Percentiles rank a stretch among this genome's conserved stretches.
Conservation (phyloP, 2,329 filamentous ascomycete genomes). For the Phyllosticta citribraziliensis region DNA sequence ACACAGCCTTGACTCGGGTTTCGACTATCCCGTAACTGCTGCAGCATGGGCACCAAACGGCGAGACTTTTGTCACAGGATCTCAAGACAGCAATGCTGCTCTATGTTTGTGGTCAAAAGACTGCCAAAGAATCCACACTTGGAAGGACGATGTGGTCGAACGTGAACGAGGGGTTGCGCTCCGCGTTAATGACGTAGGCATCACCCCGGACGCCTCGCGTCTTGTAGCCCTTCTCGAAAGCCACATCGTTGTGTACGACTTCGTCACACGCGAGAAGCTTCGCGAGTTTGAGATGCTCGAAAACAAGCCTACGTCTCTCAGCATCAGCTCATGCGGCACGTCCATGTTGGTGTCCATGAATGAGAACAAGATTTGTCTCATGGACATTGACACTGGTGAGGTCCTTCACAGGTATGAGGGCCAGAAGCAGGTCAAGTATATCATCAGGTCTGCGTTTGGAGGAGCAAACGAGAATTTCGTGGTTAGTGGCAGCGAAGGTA, state of each 20-base stretch:
- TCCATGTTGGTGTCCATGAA: slow-evolving; percentile 74
- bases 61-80: slow-evolving; percentile 62
- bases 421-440: slow-evolving; percentile 62
- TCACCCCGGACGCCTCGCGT: slow-evolving; percentile 69
- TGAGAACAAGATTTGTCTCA: slow-evolving; percentile 65
- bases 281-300: slow-evolving; percentile 63
- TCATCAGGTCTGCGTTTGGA: slow-evolving; percentile 77
- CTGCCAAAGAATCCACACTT: slow-evolving; percentile 54
- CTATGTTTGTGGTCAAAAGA: slow-evolving; percentile 49
- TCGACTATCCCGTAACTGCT: slow-evolving; percentile 75
- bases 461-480: slow-evolving; percentile 90
- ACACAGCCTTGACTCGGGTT: slow-evolving; percentile 49
- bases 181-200: slow-evolving; percentile 74
- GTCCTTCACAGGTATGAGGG: slow-evolving; percentile 67
- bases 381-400: slow-evolving; percentile 65
- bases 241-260: slow-evolving; percentile 74
- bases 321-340: slow-evolving; percentile 70
- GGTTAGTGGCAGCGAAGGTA: slow-evolving; percentile 83
- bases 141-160: slow-evolving; percentile 44
- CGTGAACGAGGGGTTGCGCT: slow-evolving; percentile 31
- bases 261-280: slow-evolving; percentile 61
- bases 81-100: slow-evolving; percentile 28
- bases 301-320: slow-evolving; percentile 65
- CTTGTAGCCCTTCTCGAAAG: slow-evolving; percentile 68
- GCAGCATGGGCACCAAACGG: slow-evolving; percentile 84